Evolutionary conservation across 306 rosid genomes (phyloP).

Genomic region (Sphenostylis stenocarpa): DNA sequence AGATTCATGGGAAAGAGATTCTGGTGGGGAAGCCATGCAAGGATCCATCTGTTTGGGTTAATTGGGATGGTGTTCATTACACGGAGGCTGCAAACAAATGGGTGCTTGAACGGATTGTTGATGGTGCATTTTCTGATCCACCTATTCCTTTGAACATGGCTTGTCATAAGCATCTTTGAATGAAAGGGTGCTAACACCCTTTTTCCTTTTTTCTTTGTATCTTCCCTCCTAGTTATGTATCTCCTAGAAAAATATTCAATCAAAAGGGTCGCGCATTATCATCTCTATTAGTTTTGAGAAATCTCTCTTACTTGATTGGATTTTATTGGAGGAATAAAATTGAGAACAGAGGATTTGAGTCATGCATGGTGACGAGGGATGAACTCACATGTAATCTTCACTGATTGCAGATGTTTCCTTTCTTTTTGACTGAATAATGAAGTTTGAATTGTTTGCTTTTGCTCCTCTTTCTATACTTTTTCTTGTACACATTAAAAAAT

Average conservation of each 20-base stretch:
- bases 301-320: not conserved
- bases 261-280: not conserved
- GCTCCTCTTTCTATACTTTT: not conserved
- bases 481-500: not conserved
- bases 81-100: constrained; percentile 76
- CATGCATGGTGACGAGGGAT: not conserved
- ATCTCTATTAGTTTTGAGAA: not conserved
- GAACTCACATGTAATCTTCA: not conserved
- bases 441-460: not conserved
- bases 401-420: not conserved
- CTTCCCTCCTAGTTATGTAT: not conserved
- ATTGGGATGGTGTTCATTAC: constrained; percentile 82
- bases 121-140: constrained; percentile 76
- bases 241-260: not conserved
- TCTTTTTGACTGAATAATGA: not conserved
- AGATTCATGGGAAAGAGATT: constrained; percentile 51
- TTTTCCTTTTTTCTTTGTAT: not conserved
- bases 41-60: constrained; percentile 59
- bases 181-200: constrained; percentile 1
- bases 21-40: constrained; percentile 58
- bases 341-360: not conserved
- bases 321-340: constrained; percentile 1
- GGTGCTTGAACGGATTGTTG: constrained; percentile 57
- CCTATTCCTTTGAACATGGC: constrained; percentile 65
- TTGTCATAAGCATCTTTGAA: constrained; percentile 41